phyloP scores from a whole-genome alignment of 129 eudicot genomes.

The Flaveria linearis region DNA sequence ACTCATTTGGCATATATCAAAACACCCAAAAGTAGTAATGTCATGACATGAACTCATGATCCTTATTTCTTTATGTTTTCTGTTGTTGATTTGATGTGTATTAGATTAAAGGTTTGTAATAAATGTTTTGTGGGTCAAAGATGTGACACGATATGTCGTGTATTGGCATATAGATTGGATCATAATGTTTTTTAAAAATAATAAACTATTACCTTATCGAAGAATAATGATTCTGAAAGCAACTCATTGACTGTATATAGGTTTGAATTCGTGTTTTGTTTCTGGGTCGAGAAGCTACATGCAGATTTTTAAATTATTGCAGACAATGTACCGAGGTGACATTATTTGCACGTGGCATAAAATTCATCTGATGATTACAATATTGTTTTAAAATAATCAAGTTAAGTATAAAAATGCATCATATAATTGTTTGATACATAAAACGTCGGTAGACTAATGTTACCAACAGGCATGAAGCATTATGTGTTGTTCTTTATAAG shows the following conservation, averaged over 20 bases:
- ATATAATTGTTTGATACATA: too few relatives aligned
- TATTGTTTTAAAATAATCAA: too few relatives aligned
- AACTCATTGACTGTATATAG: background rate
- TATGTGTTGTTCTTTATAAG: too few relatives aligned
- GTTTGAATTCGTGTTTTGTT: background rate
- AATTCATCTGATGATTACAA: too few relatives aligned
- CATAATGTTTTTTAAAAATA: background rate
- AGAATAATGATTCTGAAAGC: background rate
- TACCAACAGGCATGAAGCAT: too few relatives aligned
- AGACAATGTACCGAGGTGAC: too few relatives aligned
- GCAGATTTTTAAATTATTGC: too few relatives aligned
- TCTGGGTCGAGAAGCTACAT: background rate
- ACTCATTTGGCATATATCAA: slow-evolving; percentile 57
- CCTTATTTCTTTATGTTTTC: too few relatives aligned
- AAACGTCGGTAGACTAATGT: too few relatives aligned
- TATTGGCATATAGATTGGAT: background rate
- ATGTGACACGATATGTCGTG: background rate
- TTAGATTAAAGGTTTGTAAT: background rate
- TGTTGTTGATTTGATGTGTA: slow-evolving; percentile 7
- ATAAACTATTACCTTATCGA: background rate
- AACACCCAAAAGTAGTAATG: slow-evolving; percentile 27
- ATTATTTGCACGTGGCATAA: too few relatives aligned
- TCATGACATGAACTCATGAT: too few relatives aligned
- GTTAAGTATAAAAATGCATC: too few relatives aligned
- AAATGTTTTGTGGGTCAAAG: slow-evolving; percentile 10